Conservation (phyloP, 345 rosid genomes). For the Clarkia xantiana region DNA sequence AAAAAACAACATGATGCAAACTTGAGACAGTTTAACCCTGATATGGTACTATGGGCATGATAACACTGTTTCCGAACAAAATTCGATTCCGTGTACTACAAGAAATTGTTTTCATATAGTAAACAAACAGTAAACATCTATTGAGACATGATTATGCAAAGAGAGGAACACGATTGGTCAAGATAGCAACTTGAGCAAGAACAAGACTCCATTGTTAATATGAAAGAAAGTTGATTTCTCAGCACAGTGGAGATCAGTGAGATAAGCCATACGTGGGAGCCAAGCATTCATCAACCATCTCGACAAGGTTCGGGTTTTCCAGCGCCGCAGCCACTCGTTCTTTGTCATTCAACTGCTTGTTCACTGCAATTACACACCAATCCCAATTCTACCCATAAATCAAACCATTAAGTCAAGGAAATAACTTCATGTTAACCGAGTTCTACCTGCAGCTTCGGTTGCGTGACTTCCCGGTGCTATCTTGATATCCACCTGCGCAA, state of each 20-base stretch:
- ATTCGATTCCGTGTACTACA: no score
- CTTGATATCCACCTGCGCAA: conserved; percentile 69
- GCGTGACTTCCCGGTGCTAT: conserved; percentile 94
- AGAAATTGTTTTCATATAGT: no score
- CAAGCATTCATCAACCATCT: conserved; percentile 79
- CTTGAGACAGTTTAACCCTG: no score
- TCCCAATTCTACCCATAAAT: background rate
- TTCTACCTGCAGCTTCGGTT: conserved; percentile 74
- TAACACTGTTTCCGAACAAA: no score
- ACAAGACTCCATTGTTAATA: background rate
- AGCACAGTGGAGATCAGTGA: background rate
- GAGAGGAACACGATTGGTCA: no score
- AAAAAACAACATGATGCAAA: no score
- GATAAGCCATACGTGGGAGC: conserved; percentile 45
- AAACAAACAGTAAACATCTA: no score
- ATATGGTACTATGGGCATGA: no score
- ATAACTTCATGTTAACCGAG: background rate
- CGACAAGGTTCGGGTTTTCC: conserved; percentile 86
- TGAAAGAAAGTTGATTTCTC: background rate
- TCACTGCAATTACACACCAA: conserved; percentile 38
- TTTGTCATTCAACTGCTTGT: conserved; percentile 84
- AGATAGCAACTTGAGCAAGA: no score
- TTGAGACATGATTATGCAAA: no score
- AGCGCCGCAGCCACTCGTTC: conserved; percentile 89
- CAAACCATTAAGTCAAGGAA: background rate